A percentile compares a stretch with the other conserved stretches of the same genome.
These are phyloP conservation scores for Fraxinus angustifolia DNA, from an alignment of 305 asterid species.

Conservation along the genomic window DNA sequence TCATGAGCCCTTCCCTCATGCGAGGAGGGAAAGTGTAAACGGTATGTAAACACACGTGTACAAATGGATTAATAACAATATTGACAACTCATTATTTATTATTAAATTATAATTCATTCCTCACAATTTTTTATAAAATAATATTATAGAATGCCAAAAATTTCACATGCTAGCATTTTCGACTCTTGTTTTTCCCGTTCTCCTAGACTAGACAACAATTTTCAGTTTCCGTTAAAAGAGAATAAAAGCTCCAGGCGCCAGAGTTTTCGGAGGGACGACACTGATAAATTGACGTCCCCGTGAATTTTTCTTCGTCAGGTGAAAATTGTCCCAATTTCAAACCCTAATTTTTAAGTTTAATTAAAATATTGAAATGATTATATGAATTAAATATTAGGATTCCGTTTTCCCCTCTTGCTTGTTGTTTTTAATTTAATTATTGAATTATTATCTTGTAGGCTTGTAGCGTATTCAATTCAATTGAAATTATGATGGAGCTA, in stretches of 20 bases:
- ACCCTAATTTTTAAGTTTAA: slow-evolving; percentile 26
- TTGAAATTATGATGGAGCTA: slow-evolving; percentile 25
- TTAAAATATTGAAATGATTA: not conserved
- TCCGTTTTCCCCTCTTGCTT: slow-evolving; percentile 4
- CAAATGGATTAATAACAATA: too few species aligned
- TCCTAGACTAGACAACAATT: slow-evolving; percentile 22
- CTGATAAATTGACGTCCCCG: slow-evolving; percentile 23
- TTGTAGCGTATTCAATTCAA: slow-evolving; percentile 26
- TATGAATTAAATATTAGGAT: not conserved
- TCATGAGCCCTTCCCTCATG: too few species aligned
- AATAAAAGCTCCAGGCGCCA: slow-evolving; percentile 20
- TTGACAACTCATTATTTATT: too few species aligned
- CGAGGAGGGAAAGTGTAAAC: too few species aligned
- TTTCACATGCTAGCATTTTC: too few species aligned
- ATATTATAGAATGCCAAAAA: too few species aligned
- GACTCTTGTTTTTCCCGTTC: slow-evolving; percentile 8
- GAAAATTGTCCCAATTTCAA: slow-evolving; percentile 27
- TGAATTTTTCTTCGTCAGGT: slow-evolving; percentile 30
- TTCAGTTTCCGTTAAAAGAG: slow-evolving; percentile 25
- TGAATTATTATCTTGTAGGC: slow-evolving; percentile 2
- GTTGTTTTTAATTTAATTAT: not conserved
- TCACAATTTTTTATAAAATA: too few species aligned
- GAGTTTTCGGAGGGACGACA: slow-evolving; percentile 22
- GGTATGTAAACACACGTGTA: too few species aligned
- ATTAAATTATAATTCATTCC: too few species aligned